Percentiles rank a stretch among this genome's conserved stretches.
phyloP scores from a whole-genome alignment of 257 asterid species.

The Solanum bukasovii region DNA sequence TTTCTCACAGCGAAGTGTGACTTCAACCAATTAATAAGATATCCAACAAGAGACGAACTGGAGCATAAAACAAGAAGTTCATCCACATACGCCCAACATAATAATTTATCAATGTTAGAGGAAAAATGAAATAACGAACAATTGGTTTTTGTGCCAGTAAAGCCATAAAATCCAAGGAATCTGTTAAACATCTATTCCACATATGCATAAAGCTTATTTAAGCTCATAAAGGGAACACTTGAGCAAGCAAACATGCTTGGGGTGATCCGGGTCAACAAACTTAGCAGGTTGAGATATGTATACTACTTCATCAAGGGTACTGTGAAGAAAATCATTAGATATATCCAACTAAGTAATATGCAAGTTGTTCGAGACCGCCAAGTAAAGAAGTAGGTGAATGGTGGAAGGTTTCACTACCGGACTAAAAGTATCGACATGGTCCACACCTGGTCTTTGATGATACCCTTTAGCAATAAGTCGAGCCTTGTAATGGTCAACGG shows the following conservation, averaged over 20 bases:
- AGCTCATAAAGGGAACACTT: not conserved
- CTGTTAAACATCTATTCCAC: not conserved
- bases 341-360: not conserved
- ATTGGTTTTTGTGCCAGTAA: not conserved
- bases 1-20: not conserved
- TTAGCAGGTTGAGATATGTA: not conserved
- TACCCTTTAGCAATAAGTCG: not conserved
- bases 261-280: not conserved
- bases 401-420: not conserved
- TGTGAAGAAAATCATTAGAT: not conserved
- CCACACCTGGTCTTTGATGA: not conserved
- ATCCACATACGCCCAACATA: not conserved
- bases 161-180: not conserved
- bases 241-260: not conserved
- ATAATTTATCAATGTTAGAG: not conserved
- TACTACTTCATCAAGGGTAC: not conserved
- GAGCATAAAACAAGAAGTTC: not conserved
- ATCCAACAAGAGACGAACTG: not conserved
- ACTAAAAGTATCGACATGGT: not conserved
- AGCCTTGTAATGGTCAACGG: not conserved
- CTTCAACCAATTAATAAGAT: not conserved
- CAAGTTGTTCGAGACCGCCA: not conserved
- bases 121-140: not conserved
- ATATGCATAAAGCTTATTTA: not conserved
- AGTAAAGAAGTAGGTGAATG: not conserved